These are phyloP conservation scores for Leccinum rimulosum DNA, from an alignment of 768 basidiomycete genomes.

Conservation along the genomic window DNA sequence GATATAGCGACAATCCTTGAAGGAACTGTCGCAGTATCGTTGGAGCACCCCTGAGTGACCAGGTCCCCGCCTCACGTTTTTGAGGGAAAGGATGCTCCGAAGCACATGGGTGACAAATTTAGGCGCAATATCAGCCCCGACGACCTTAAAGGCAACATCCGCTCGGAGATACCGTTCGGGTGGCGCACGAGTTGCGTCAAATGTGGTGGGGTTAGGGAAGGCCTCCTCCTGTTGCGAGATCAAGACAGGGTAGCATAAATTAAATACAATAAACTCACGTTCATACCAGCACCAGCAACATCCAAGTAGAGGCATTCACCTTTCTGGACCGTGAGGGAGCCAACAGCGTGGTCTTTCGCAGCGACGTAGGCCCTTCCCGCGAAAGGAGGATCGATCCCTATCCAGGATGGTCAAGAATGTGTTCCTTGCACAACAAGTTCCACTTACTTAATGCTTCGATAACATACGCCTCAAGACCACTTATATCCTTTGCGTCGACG, in stretches of 20 bases:
- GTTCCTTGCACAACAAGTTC: neutral
- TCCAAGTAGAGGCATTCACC: conserved; percentile 62
- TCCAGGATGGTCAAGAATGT: conserved; percentile 3
- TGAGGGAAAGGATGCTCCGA: conserved; percentile 58
- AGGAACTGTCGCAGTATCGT: conserved; percentile 49
- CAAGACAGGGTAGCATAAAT: neutral
- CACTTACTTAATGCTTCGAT: conserved; percentile 69
- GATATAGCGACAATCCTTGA: conserved; percentile 48
- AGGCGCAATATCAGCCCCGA: conserved; percentile 53
- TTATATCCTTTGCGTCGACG: conserved; percentile 34
- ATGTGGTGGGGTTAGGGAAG: conserved; percentile 46
- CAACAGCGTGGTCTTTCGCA: conserved; percentile 43
- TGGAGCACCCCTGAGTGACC: conserved; percentile 64
- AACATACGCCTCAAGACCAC: conserved; percentile 52
- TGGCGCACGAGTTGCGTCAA: conserved; percentile 45
- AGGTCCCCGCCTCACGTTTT: conserved; percentile 63
- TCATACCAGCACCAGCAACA: conserved; percentile 51
- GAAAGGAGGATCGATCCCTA: conserved; percentile 74
- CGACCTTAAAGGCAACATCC: conserved; percentile 47
- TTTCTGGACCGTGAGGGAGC: conserved; percentile 41
- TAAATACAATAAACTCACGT: conserved; percentile 42
- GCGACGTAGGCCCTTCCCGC: conserved; percentile 62
- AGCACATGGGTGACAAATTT: conserved; percentile 62
- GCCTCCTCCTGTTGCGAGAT: conserved; percentile 40
- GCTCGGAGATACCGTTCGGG: conserved; percentile 46